A percentile compares a stretch with the other conserved stretches of the same genome.
Conservation (phyloP, 2,329 filamentous ascomycete genomes). For the Hortaea werneckii region DNA sequence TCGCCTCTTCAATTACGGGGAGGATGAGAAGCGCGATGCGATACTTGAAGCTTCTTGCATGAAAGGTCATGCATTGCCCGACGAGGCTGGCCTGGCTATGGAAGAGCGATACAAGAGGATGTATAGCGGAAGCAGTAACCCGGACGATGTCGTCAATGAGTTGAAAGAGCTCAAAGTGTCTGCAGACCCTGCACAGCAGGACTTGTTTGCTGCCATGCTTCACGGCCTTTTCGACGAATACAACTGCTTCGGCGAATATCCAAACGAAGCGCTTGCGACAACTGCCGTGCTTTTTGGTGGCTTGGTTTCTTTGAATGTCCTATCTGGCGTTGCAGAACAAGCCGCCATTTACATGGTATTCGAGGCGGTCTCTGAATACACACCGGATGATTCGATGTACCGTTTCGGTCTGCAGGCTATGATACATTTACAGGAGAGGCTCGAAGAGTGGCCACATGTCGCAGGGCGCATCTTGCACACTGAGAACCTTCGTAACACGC, state of each 20-base stretch:
- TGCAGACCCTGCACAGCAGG: slow-evolving; percentile 72
- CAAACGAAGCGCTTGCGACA: slow-evolving; percentile 87
- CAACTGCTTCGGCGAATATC: slow-evolving; percentile 88
- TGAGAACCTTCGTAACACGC: slow-evolving; percentile 70
- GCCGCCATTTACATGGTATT: slow-evolving; percentile 95
- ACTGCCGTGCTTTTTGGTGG: slow-evolving; percentile 95
- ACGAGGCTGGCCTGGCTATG: slow-evolving; percentile 79
- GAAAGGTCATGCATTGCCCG: slow-evolving; percentile 56
- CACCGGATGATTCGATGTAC: slow-evolving; percentile 82
- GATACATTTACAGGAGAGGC: slow-evolving; percentile 71
- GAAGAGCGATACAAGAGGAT: slow-evolving; percentile 96
- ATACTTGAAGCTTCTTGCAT: slow-evolving; percentile 74
- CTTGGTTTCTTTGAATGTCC: slow-evolving; percentile 74
- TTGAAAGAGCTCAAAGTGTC: slow-evolving; percentile 84
- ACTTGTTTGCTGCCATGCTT: slow-evolving; percentile 97
- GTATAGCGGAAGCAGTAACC: slow-evolving; percentile 84
- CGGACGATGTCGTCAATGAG: slow-evolving; percentile 73
- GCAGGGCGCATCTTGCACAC: slow-evolving; percentile 78
- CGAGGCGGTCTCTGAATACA: slow-evolving; percentile 83
- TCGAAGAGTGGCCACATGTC: slow-evolving; percentile 92
- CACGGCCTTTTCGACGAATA: slow-evolving; percentile 97
- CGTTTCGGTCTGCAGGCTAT: slow-evolving; percentile 95
- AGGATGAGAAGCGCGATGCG: slow-evolving; percentile 65
- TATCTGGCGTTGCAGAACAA: slow-evolving; percentile 81
- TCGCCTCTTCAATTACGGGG: slow-evolving; percentile 88